phyloP scores from a whole-genome alignment of 306 rosid genomes.

The Quercus dentata region DNA sequence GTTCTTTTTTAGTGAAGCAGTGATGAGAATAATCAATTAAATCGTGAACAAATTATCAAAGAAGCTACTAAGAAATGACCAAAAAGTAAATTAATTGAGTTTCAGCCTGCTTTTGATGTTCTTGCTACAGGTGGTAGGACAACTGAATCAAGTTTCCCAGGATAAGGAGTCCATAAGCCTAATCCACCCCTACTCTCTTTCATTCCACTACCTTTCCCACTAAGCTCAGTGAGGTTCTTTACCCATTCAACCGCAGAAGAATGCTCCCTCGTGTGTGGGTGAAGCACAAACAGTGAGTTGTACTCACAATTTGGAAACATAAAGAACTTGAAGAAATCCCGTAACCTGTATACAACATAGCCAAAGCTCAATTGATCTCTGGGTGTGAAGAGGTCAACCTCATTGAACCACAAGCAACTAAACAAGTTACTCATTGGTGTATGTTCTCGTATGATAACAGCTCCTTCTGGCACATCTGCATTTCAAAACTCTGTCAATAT shows the following conservation, averaged over 20 bases:
- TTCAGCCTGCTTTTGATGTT: slow-evolving; percentile 94
- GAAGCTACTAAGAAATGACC: neutral
- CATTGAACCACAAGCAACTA: slow-evolving; percentile 98
- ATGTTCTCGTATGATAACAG: slow-evolving; percentile 81
- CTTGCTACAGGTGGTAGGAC: slow-evolving; percentile 67
- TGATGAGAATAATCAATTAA: neutral
- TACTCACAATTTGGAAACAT: slow-evolving; percentile 98
- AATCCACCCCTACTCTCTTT: slow-evolving; percentile 85
- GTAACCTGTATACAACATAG: slow-evolving; percentile 80
- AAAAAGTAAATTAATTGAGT: slow-evolving; percentile 5
- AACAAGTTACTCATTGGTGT: slow-evolving; percentile 71
- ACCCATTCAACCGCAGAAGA: slow-evolving; percentile 99
- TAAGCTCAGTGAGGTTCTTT: slow-evolving; percentile 68
- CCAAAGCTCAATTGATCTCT: slow-evolving; percentile 99
- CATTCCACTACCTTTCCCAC: slow-evolving; percentile 42
- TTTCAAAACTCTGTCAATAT: slow-evolving; percentile 17
- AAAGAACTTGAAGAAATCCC: slow-evolving; percentile 55
- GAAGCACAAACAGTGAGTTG: slow-evolving; percentile 88
- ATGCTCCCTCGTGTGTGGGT: slow-evolving; percentile 97
- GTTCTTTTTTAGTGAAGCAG: neutral
- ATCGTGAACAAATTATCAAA: neutral
- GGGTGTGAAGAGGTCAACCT: slow-evolving; percentile 95
- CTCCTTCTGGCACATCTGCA: slow-evolving; percentile 99
- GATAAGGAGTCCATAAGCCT: slow-evolving; percentile 92
- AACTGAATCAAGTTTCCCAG: slow-evolving; percentile 65